Conservation (phyloP, 108 stramenopile species). For the Stephanodiscus minutulus region DNA sequence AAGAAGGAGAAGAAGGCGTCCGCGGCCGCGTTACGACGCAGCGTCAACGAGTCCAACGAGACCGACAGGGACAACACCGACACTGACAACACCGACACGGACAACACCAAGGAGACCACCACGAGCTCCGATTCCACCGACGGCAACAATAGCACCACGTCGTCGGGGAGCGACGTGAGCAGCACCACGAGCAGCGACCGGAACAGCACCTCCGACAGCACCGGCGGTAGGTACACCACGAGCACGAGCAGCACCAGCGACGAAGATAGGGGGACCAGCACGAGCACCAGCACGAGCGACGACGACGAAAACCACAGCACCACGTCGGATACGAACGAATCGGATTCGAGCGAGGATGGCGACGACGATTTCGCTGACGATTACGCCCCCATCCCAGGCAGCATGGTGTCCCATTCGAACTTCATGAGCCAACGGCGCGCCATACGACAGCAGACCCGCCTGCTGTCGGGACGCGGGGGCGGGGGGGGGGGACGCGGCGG, state of each 20-base stretch:
- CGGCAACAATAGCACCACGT: conserved; percentile 3
- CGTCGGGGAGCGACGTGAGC: neutral
- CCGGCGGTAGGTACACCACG: conserved; percentile 16
- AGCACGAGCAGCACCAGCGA: conserved; percentile 14
- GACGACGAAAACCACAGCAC: conserved; percentile 3
- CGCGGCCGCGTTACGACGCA: conserved; percentile 6
- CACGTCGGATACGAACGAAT: conserved; percentile 13
- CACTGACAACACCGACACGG: conserved; percentile 16
- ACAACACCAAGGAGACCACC: conserved; percentile 11
- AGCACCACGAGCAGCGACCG: conserved; percentile 7
- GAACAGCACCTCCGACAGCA: conserved; percentile 6
- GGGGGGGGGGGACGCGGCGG: neutral
- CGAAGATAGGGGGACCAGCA: conserved; percentile 19
- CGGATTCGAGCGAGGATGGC: conserved; percentile 11
- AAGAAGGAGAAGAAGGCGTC: conserved; percentile 1
- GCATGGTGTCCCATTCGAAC: neutral
- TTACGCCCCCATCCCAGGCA: neutral
- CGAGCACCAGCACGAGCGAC: conserved; percentile 20
- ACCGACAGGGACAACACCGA: conserved; percentile 5
- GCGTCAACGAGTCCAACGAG: neutral
- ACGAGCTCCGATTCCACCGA: conserved; percentile 15
- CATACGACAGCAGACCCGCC: neutral
- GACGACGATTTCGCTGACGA: conserved; percentile 6
- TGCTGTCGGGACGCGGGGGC: too few relatives aligned
- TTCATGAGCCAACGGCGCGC: conserved; percentile 1